phyloP scores from a whole-genome alignment of 148 eudicot genomes.

The Chenopodium album region DNA sequence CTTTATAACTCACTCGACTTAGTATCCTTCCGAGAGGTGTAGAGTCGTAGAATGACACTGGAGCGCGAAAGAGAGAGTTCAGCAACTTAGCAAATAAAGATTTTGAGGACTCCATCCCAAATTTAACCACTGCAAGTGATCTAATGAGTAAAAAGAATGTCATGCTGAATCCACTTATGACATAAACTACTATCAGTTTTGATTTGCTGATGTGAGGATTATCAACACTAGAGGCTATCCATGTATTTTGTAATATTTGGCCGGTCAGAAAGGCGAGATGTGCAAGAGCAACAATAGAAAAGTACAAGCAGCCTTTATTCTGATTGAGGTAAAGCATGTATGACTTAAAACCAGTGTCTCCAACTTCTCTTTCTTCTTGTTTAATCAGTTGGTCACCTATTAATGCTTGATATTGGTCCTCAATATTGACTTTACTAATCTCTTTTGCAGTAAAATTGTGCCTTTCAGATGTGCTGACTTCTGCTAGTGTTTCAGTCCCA shows the following conservation, averaged over 20 bases:
- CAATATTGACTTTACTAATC: slow-evolving; percentile 29
- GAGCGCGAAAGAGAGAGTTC: slow-evolving; percentile 77
- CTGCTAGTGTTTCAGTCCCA: slow-evolving; percentile 52
- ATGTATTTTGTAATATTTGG: slow-evolving; percentile 72
- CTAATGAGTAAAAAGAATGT: slow-evolving; percentile 45
- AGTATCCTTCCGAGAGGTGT: slow-evolving; percentile 92
- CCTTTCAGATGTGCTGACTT: slow-evolving; percentile 32
- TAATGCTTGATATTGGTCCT: slow-evolving; percentile 28
- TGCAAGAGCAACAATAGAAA: slow-evolving; percentile 42
- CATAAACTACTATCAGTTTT: slow-evolving; percentile 62
- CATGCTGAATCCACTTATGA: slow-evolving; percentile 51
- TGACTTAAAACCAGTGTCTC: slow-evolving; percentile 75
- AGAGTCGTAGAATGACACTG: slow-evolving; percentile 90
- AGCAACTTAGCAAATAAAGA: slow-evolving; percentile 65
- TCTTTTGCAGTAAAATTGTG: slow-evolving; percentile 35
- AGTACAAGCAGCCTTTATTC: slow-evolving; percentile 57
- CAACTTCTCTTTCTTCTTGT: slow-evolving; percentile 75
- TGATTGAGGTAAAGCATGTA: slow-evolving; percentile 63
- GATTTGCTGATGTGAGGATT: slow-evolving; percentile 48
- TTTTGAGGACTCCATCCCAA: slow-evolving; percentile 71
- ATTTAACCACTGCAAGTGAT: slow-evolving; percentile 44
- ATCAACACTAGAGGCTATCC: slow-evolving; percentile 92
- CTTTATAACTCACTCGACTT: slow-evolving; percentile 55
- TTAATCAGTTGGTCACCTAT: slow-evolving; percentile 64
- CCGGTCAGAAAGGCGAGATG: slow-evolving; percentile 48